phyloP scores from a whole-genome alignment of 2,329 filamentous ascomycete genomes.

The Magnaporthiopsis rhizophila region DNA sequence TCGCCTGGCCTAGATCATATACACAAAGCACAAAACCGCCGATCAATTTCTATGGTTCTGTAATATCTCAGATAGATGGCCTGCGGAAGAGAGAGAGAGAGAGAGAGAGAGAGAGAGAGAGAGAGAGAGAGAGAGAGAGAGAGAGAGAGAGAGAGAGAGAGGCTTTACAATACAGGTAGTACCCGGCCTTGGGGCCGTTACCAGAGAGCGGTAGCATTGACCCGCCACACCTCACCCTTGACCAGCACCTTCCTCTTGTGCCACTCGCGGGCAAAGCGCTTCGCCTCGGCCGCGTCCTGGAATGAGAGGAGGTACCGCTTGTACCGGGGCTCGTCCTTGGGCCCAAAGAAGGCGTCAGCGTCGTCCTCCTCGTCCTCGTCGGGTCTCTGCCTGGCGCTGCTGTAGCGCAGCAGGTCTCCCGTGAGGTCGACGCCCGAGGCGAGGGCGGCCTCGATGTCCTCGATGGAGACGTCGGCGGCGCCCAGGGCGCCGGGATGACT shows the following conservation, averaged over 20 bases:
- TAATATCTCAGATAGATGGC: not conserved
- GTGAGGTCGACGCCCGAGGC: slow-evolving; percentile 1
- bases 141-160: not conserved
- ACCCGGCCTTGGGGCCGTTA: slow-evolving; percentile 7
- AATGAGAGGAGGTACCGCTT: slow-evolving; percentile 48
- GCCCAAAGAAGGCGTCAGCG: slow-evolving; percentile 12
- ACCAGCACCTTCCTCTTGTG: slow-evolving; percentile 28
- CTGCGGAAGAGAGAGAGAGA: no score
- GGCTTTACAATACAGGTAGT: not conserved
- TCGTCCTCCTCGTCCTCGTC: slow-evolving; percentile 12
- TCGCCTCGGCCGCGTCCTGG: slow-evolving; percentile 43
- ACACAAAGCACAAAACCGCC: not conserved
- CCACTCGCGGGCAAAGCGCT: slow-evolving; percentile 38
- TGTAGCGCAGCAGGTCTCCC: slow-evolving; percentile 2
- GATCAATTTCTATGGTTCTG: not conserved
- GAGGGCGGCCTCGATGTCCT: not conserved
- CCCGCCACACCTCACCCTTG: slow-evolving; percentile 12
- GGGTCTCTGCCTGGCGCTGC: not conserved
- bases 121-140: not conserved
- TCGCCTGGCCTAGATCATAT: not conserved
- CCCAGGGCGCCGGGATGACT: not conserved
- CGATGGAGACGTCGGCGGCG: not conserved
- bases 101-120: no score
- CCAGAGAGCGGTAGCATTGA: slow-evolving; percentile 22
- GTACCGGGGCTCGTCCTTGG: slow-evolving; percentile 26